phyloP scores from a whole-genome alignment of 1,284 basidiomycete genomes.

The Ganoderma leucocontextum region DNA sequence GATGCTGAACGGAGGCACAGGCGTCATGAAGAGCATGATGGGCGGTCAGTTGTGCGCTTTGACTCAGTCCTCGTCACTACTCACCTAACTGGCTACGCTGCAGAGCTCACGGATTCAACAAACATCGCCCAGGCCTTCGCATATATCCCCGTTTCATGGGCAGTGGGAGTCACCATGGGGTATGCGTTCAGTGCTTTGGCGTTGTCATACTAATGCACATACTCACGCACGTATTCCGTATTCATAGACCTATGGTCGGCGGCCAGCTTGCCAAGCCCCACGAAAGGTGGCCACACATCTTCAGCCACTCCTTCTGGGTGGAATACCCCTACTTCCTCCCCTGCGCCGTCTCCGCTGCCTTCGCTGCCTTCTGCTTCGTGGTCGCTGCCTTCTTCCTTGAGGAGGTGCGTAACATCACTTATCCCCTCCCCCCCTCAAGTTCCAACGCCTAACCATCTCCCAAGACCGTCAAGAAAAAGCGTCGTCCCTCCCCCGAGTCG shows the following conservation, averaged over 20 bases:
- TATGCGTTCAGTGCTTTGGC: slow-evolving; percentile 32
- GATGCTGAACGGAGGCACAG: slow-evolving; percentile 60
- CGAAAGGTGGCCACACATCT: slow-evolving; percentile 54
- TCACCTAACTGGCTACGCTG: background rate
- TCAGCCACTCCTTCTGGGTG: slow-evolving; percentile 56
- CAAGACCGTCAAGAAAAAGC: slow-evolving; percentile 38
- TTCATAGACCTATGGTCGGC: slow-evolving; percentile 54
- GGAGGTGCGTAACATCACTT: slow-evolving; percentile 49
- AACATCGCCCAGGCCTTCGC: slow-evolving; percentile 60
- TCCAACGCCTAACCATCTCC: background rate
- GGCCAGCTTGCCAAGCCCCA: slow-evolving; percentile 57
- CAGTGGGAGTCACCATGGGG: slow-evolving; percentile 54
- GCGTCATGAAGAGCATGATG: slow-evolving; percentile 59
- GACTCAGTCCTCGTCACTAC: background rate
- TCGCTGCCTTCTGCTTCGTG: slow-evolving; percentile 48
- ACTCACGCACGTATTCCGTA: background rate
- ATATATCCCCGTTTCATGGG: slow-evolving; percentile 58
- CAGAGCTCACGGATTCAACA: slow-evolving; percentile 58
- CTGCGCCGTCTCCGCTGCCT: slow-evolving; percentile 50
- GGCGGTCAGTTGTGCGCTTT: slow-evolving; percentile 34
- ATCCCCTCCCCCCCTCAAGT: background rate
- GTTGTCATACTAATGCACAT: background rate
- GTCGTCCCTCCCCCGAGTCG: background rate
- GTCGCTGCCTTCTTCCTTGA: slow-evolving; percentile 52
- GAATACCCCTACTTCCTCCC: slow-evolving; percentile 65